These are phyloP conservation scores for Trifolium fragiferum DNA, from an alignment of 306 rosid species.

Conservation along the genomic window DNA sequence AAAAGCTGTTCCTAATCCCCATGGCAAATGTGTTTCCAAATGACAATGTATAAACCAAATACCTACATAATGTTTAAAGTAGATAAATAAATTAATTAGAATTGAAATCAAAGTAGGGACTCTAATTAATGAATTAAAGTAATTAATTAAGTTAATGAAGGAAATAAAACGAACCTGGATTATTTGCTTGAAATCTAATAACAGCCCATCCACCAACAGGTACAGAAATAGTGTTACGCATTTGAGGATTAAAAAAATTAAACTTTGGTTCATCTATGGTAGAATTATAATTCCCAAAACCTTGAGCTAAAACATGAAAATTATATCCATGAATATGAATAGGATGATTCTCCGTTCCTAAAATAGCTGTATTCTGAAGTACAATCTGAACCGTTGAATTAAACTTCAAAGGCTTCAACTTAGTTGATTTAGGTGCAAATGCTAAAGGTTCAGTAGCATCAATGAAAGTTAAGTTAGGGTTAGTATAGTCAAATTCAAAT, in stretches of 20 bases:
- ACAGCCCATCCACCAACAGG: constrained; percentile 75
- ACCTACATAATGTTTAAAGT: constrained; percentile 14
- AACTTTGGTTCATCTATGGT: constrained; percentile 40
- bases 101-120: background rate
- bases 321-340: constrained; percentile 70
- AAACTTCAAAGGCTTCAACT: constrained; percentile 60
- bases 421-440: constrained; percentile 59
- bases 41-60: constrained; percentile 76
- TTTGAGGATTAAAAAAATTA: constrained; percentile 63
- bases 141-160: too few relatives aligned
- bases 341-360: constrained; percentile 56
- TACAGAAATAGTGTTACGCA: constrained; percentile 66
- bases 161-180: constrained; percentile 42
- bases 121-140: background rate
- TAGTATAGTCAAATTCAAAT: constrained; percentile 48
- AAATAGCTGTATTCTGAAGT: constrained; percentile 54
- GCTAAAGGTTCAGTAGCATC: background rate
- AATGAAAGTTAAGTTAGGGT: background rate
- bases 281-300: constrained; percentile 63
- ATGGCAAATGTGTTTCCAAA: constrained; percentile 69
- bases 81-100: background rate
- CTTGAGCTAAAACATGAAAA: constrained; percentile 70
- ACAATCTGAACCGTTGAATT: constrained; percentile 64
- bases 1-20: constrained; percentile 67
- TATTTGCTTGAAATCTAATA: constrained; percentile 52